Evolutionary conservation across 805 yeast species (phyloP).

Genomic region (Priceomyces carsonii): DNA sequence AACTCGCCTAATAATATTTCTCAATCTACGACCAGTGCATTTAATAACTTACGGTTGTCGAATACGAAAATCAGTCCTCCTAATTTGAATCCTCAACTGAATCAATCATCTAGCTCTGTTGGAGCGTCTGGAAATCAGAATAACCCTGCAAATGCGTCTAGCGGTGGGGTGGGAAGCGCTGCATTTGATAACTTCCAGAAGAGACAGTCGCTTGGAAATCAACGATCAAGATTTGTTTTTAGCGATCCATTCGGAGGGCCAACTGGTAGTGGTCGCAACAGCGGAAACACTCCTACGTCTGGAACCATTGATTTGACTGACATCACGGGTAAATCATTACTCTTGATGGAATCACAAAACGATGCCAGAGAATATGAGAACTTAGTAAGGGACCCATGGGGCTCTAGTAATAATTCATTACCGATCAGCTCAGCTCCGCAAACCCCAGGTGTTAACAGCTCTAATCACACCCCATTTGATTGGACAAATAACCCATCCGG

Average conservation of each 20-base stretch:
- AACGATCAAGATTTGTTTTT: slow-evolving; percentile 68
- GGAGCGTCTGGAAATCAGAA: no score
- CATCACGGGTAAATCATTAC: slow-evolving; percentile 41
- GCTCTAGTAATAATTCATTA: slow-evolving; percentile 9
- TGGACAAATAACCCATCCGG: slow-evolving; percentile 28
- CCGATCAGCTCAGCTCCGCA: slow-evolving; percentile 35
- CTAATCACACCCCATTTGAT: slow-evolving; percentile 23
- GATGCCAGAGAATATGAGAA: slow-evolving; percentile 50
- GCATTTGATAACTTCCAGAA: slow-evolving; percentile 37
- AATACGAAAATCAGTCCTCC: slow-evolving; percentile 37
- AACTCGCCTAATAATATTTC: slow-evolving; percentile 14
- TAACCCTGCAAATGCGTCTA: slow-evolving; percentile 3
- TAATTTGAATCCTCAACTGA: slow-evolving; percentile 12
- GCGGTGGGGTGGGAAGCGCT: slow-evolving; percentile 2
- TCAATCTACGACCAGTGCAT: slow-evolving; percentile 20
- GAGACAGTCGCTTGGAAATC: slow-evolving; percentile 56
- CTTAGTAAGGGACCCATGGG: slow-evolving; percentile 50
- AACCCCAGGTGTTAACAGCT: slow-evolving; percentile 31
- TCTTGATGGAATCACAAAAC: slow-evolving; percentile 47
- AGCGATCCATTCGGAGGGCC: slow-evolving; percentile 53
- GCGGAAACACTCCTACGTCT: slow-evolving; percentile 20
- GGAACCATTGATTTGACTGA: slow-evolving; percentile 35
- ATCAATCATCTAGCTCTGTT: slow-evolving; percentile 8
- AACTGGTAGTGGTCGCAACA: slow-evolving; percentile 5
- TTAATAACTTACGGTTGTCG: slow-evolving; percentile 28